These are phyloP conservation scores for Malbranchea zuffiana DNA, from an alignment of 2,329 filamentous ascomycete genomes.

Conservation along the genomic window DNA sequence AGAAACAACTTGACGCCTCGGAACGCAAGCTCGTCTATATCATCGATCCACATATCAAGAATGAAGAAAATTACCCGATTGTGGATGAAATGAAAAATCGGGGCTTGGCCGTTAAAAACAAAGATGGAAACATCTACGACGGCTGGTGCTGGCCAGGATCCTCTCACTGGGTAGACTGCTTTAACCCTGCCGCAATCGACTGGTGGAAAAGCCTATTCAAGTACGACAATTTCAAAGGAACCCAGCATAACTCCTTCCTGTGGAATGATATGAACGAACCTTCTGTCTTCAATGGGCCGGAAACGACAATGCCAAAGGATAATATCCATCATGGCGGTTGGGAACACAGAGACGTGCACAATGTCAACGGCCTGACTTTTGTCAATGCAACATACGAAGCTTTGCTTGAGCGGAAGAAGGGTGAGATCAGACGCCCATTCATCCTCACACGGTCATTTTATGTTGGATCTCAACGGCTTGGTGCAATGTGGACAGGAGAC, in stretches of 20 bases:
- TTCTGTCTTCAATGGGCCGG: conserved; percentile 95
- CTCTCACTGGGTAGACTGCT: conserved; percentile 91
- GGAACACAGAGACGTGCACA: conserved; percentile 96
- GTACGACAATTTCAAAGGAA: conserved; percentile 78
- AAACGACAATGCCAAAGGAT: conserved; percentile 98
- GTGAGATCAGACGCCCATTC: conserved; percentile 76
- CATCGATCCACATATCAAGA: conserved; percentile 98
- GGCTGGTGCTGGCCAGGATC: conserved; percentile 99
- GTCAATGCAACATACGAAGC: conserved; percentile 88
- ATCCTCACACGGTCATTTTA: conserved; percentile 88
- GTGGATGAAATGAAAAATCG: conserved; percentile 74
- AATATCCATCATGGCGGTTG: conserved; percentile 83
- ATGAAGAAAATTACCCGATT: conserved; percentile 64
- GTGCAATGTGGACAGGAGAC: conserved; percentile 98
- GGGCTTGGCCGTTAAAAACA: conserved; percentile 75
- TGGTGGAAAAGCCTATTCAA: conserved; percentile 91
- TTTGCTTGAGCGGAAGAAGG: conserved; percentile 71
- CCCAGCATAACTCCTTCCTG: conserved; percentile 75
- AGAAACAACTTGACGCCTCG: conserved; percentile 71
- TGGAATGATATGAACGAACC: conserved; percentile 99
- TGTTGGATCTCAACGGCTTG: conserved; percentile 75
- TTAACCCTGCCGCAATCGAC: conserved; percentile 78
- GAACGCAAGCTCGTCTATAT: conserved; percentile 87
- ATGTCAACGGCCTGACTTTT: conserved; percentile 89
- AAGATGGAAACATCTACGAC: conserved; percentile 78